Evolutionary conservation across 139 green algal genomes (phyloP).

Genomic region (Volvox reticuliferus): DNA sequence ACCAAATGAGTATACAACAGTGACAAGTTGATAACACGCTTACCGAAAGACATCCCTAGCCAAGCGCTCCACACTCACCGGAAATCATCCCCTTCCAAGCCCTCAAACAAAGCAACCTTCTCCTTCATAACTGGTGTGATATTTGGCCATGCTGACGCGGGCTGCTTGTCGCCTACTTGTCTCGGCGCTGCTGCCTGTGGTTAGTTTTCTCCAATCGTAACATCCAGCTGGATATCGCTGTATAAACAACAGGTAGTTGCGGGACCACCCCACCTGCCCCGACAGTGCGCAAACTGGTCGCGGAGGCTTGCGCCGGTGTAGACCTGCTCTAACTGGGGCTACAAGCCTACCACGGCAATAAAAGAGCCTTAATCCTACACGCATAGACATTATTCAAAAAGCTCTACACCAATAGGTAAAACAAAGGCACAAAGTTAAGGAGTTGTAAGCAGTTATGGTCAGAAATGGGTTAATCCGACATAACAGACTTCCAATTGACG

Average conservation of each 20-base stretch:
- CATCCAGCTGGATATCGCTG: not conserved
- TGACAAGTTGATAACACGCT: no score
- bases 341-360: not conserved
- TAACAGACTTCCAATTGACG: no score
- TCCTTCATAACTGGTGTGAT: constrained; percentile 40
- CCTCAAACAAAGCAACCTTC: constrained; percentile 47
- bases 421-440: no score
- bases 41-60: not conserved
- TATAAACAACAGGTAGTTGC: not conserved
- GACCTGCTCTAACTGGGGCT: not conserved
- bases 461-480: no score
- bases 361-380: not conserved
- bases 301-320: not conserved
- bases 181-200: constrained; percentile 25
- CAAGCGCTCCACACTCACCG: constrained; percentile 30
- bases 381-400: not conserved
- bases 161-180: constrained; percentile 16
- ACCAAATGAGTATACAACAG: no score
- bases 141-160: constrained; percentile 38
- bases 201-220: not conserved
- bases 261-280: not conserved
- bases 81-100: constrained; percentile 59
- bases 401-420: not conserved
- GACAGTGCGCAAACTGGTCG: constrained; percentile 12
- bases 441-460: no score